A percentile compares a stretch with the other conserved stretches of the same genome.
phyloP scores from a whole-genome alignment of 768 basidiomycete genomes.

The Stropharia rugosoannulata region DNA sequence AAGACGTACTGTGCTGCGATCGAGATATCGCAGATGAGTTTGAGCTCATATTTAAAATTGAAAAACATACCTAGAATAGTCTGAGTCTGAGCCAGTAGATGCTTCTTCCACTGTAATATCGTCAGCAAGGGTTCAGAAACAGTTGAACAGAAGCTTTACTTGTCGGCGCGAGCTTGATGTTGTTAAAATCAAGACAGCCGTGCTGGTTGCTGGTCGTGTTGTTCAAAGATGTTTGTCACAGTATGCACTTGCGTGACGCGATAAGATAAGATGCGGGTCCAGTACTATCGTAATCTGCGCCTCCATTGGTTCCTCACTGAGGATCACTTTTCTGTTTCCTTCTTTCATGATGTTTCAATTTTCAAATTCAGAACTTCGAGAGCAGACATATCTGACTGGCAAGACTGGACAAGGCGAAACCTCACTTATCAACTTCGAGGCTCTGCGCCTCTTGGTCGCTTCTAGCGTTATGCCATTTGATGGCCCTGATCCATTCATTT shows the following conservation, averaged over 20 bases:
- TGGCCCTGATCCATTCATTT: too few relatives aligned
- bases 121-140: background rate
- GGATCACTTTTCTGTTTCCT: background rate
- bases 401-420: too few relatives aligned
- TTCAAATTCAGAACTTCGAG: too few relatives aligned
- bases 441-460: too few relatives aligned
- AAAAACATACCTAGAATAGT: constrained; percentile 85
- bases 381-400: too few relatives aligned
- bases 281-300: background rate
- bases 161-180: background rate
- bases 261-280: constrained; percentile 11
- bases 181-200: background rate
- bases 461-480: too few relatives aligned
- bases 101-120: constrained; percentile 67
- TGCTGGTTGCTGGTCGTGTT: background rate
- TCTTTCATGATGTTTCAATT: too few relatives aligned
- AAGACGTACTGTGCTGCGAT: constrained; percentile 35
- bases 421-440: too few relatives aligned
- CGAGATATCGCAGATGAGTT: constrained; percentile 8
- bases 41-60: constrained; percentile 13
- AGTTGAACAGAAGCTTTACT: background rate
- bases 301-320: background rate
- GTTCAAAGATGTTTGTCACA: background rate
- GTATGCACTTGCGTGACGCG: constrained; percentile 3
- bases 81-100: constrained; percentile 93